Percentiles rank a stretch among this genome's conserved stretches.
Evolutionary conservation across 148 eudicot genomes (phyloP).

Genomic region (Cornus florida): DNA sequence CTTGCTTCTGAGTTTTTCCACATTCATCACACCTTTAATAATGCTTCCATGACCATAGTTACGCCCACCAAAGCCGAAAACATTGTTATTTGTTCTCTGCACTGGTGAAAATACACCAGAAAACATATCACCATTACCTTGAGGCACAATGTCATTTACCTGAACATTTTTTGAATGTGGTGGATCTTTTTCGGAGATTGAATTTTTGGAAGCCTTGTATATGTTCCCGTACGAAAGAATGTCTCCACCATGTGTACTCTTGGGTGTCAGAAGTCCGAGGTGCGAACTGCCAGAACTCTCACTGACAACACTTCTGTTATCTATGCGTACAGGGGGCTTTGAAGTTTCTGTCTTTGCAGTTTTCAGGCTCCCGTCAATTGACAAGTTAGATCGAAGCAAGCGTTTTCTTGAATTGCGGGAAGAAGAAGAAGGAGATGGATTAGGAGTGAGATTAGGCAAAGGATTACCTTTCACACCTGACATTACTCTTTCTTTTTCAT

Average conservation of each 20-base stretch:
- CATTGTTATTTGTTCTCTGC: background rate
- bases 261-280: background rate
- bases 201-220: background rate
- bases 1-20: background rate
- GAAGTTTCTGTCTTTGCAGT: background rate
- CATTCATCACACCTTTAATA: background rate
- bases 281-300: background rate
- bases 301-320: background rate
- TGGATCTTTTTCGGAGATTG: background rate
- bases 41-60: constrained; percentile 4
- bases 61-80: background rate
- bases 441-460: background rate
- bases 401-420: background rate
- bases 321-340: background rate
- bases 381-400: background rate
- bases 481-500: background rate
- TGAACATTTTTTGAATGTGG: background rate
- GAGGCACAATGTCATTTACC: background rate
- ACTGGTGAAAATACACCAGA: background rate
- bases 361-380: background rate
- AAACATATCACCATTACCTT: background rate
- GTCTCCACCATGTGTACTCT: background rate
- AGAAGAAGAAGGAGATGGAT: background rate
- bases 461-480: background rate
- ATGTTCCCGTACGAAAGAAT: background rate